These are phyloP conservation scores for Claviceps monticola DNA, from an alignment of 2,329 filamentous ascomycete genomes.

Conservation along the genomic window DNA sequence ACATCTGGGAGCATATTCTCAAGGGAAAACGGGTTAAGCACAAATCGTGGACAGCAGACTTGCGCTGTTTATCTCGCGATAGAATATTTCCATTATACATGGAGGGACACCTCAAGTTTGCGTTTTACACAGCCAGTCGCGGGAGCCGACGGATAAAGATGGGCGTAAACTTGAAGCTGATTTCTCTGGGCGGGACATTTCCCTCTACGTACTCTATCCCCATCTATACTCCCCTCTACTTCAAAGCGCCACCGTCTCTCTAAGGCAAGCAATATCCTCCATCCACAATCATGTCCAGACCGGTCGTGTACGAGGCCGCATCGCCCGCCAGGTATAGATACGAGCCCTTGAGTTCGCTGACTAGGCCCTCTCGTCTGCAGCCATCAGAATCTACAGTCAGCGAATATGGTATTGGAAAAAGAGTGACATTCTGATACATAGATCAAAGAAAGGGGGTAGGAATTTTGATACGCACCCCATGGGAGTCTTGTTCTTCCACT, in stretches of 20 bases:
- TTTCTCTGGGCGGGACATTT: too few species aligned
- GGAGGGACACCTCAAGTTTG: too few species aligned
- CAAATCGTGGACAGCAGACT: too few species aligned
- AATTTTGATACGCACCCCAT: slow-evolving; percentile 41
- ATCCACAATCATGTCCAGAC: slow-evolving; percentile 59
- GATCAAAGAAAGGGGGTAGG: slow-evolving; percentile 4
- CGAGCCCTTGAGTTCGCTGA: slow-evolving; percentile 67
- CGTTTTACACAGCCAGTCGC: neutral
- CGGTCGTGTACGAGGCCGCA: slow-evolving; percentile 72
- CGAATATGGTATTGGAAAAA: neutral
- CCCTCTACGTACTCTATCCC: neutral
- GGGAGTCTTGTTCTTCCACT: slow-evolving; percentile 68
- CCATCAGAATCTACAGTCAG: neutral
- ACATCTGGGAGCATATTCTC: too few species aligned
- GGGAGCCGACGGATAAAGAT: neutral
- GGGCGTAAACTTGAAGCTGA: too few species aligned
- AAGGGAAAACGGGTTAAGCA: too few species aligned
- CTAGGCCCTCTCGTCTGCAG: slow-evolving; percentile 50
- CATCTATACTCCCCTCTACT: too few species aligned
- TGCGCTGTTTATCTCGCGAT: too few species aligned
- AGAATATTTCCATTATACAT: too few species aligned
- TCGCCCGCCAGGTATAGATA: slow-evolving; percentile 74
- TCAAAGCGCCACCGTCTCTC: slow-evolving; percentile 5
- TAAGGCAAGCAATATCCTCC: slow-evolving; percentile 52
- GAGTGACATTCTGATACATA: neutral